phyloP scores from a whole-genome alignment of 2,329 filamentous ascomycete genomes.

The Xylaria sp. region DNA sequence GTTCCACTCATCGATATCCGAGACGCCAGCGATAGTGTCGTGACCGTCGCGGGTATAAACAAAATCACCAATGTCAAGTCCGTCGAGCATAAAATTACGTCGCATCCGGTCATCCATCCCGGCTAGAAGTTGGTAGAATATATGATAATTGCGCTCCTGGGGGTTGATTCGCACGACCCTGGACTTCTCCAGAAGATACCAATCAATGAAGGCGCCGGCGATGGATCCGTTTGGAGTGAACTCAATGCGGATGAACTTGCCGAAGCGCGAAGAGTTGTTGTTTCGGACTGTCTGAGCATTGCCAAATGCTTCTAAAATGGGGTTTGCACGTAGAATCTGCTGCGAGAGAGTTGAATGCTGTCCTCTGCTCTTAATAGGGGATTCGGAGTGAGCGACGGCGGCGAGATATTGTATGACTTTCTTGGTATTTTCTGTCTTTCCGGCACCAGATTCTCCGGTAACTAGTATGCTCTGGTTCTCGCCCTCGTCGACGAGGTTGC shows the following conservation, averaged over 20 bases:
- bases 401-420: constrained; percentile 99
- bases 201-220: constrained; percentile 94
- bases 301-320: constrained; percentile 96
- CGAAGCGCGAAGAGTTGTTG: constrained; percentile 97
- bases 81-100: constrained; percentile 75
- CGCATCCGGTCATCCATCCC: constrained; percentile 78
- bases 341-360: constrained; percentile 87
- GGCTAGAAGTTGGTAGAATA: constrained; percentile 94
- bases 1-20: constrained; percentile 89
- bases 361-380: constrained; percentile 64
- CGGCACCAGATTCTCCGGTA: constrained; percentile 95
- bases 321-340: constrained; percentile 94
- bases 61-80: constrained; percentile 82
- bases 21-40: constrained; percentile 87
- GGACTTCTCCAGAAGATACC: constrained; percentile 98
- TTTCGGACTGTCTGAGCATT: constrained; percentile 98
- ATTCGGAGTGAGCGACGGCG: constrained; percentile 86
- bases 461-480: constrained; percentile 97
- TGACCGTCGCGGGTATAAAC: constrained; percentile 91
- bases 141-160: constrained; percentile 93
- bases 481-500: constrained; percentile 93
- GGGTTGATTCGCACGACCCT: constrained; percentile 87
- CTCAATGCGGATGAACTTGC: constrained; percentile 98
- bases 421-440: constrained; percentile 99
- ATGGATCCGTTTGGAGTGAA: constrained; percentile 89